Conservation (phyloP, 352 stramenopile species). For the Phytophthora ohioensis region DNA sequence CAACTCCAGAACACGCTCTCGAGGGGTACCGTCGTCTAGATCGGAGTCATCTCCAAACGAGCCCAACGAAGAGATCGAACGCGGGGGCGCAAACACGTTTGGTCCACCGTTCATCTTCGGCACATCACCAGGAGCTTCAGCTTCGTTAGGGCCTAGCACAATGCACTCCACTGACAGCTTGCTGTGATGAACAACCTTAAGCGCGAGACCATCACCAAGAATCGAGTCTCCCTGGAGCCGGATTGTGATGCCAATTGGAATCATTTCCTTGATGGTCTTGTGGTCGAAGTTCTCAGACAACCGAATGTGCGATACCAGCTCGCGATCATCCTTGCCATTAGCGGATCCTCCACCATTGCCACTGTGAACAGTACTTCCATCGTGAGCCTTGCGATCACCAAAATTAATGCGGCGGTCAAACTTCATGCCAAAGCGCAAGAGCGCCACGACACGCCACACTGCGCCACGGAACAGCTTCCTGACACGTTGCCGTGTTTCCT, state of each 20-base stretch:
- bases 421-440: slow-evolving; percentile 89
- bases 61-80: slow-evolving; percentile 45
- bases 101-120: slow-evolving; percentile 18
- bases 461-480: slow-evolving; percentile 85
- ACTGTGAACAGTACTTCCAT: slow-evolving; percentile 27
- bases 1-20: slow-evolving; percentile 77
- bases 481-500: slow-evolving; percentile 82
- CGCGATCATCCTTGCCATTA: slow-evolving; percentile 46
- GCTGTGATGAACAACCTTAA: slow-evolving; percentile 87
- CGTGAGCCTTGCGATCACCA: slow-evolving; percentile 60
- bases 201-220: slow-evolving; percentile 72
- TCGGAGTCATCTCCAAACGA: slow-evolving; percentile 54
- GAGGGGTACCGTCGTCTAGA: slow-evolving; percentile 35
- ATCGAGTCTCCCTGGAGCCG: slow-evolving; percentile 81
- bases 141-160: slow-evolving; percentile 66
- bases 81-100: slow-evolving; percentile 40
- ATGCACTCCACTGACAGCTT: slow-evolving; percentile 88
- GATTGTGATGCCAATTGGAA: slow-evolving; percentile 87
- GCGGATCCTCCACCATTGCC: slow-evolving; percentile 14
- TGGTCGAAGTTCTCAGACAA: slow-evolving; percentile 92
- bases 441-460: slow-evolving; percentile 89
- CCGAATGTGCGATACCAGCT: slow-evolving; percentile 78
- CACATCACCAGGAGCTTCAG: slow-evolving; percentile 17
- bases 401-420: slow-evolving; percentile 88
- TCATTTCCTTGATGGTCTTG: slow-evolving; percentile 92